Base-by-base conservation (phyloP, 306 rosid genomes). In the Castanea sativa region DNA sequence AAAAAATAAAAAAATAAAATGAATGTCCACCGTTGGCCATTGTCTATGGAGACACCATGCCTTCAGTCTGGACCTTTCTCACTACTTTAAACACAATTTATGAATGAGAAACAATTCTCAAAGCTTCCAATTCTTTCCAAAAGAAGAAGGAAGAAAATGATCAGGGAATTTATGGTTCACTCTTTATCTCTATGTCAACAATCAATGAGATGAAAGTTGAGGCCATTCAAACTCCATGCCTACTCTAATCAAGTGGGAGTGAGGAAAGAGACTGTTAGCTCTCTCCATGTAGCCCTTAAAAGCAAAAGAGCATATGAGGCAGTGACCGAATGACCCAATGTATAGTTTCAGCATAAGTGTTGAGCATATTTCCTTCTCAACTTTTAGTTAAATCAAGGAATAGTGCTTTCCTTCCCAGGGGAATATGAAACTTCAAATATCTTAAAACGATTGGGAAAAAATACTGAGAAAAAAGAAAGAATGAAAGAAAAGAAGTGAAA, bases 61-160 rank as follows among this genome's bases (percentile, higher is more conserved):
- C 80, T 86, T 73, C 79, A 68, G 60, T 57, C 72, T 80, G 78
- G 56, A 76, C 70, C 88, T 76, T 43, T 83, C 76, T 82, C 80
- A 72, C 79, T 80, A 78, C 78, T 83, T 65, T 32, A 72, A 80
- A 71, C 76, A 83, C 71, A 76, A 60, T 77, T 63, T n/a, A 75
- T 74, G 60, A 30, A 69, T 30, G 25, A 49, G 13, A 57, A 81
- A 81, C 5, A 25, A 76, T 64, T 73, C 61, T 74, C 73, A 71
- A 78, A 55, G 69, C 73, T 61, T 77, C 86, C 83, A 70, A 75
- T 25, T 41, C 45, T 38, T 60, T 30, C 5, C 5, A 61, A 61
- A 29, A 65, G 27, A 27, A 61, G 5, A 13, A 61, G 13, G 13
- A 32, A 61, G 16, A 61, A 21, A 15, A 45, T 38, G 57, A 19